Conservation (phyloP, 2,329 filamentous ascomycete genomes). For the Xylariales sp. region DNA sequence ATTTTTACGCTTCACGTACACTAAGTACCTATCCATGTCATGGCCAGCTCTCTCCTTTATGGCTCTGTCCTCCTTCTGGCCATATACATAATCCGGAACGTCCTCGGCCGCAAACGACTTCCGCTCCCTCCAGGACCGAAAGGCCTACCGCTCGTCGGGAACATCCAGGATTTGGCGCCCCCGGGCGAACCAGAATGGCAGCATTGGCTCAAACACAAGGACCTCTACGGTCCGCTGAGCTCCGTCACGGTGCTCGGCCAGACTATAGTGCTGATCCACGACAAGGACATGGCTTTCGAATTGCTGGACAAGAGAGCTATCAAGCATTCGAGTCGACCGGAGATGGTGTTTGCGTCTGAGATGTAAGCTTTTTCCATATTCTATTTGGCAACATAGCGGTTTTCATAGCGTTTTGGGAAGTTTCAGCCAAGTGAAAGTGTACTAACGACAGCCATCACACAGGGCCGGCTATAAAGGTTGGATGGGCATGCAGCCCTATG, state of each 20-base stretch:
- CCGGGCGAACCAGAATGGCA: slow-evolving; percentile 29
- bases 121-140: slow-evolving; percentile 46
- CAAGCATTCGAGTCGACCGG: slow-evolving; percentile 31
- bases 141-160: slow-evolving; percentile 43
- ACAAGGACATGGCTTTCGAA: slow-evolving; percentile 28
- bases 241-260: slow-evolving; percentile 17
- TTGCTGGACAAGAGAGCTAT: slow-evolving; percentile 31
- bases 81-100: too few species aligned
- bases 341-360: slow-evolving; percentile 21
- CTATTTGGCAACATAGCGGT: too few species aligned
- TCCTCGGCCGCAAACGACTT: too few species aligned
- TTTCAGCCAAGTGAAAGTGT: too few species aligned
- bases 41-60: too few species aligned
- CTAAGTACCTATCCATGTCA: too few species aligned
- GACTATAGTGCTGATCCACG: slow-evolving; percentile 20
- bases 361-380: too few species aligned
- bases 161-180: slow-evolving; percentile 43
- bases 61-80: too few species aligned
- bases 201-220: slow-evolving; percentile 38
- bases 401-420: too few species aligned
- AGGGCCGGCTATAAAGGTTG: too few species aligned
- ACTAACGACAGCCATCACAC: too few species aligned
- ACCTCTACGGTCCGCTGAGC: slow-evolving; percentile 30
- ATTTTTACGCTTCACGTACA: too few species aligned
- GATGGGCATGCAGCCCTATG: background rate